Evolutionary conservation across 2,329 filamentous ascomycete genomes (phyloP).

Genomic region (Cordyceps cateniannulata): DNA sequence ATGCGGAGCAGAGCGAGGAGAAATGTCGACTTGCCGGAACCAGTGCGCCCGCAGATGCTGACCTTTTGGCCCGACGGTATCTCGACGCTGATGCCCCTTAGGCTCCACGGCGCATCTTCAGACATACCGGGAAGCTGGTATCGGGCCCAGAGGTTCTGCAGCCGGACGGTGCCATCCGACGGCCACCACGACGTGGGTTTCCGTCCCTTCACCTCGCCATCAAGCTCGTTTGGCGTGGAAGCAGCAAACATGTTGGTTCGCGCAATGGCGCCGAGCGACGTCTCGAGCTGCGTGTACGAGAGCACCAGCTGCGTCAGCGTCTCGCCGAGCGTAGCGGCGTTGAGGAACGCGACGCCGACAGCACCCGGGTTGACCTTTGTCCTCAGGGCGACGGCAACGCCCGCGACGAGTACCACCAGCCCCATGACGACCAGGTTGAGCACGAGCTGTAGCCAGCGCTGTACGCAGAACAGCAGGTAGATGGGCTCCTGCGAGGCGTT

Average conservation of each 20-base stretch:
- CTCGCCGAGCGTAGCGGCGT: background rate
- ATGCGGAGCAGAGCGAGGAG: constrained; percentile 1
- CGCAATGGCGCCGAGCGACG: constrained; percentile 1
- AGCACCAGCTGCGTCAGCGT: background rate
- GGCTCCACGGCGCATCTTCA: background rate
- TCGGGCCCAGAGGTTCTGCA: background rate
- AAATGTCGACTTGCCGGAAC: constrained; percentile 5
- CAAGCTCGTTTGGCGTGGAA: background rate
- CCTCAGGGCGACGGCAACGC: background rate
- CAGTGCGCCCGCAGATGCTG: background rate
- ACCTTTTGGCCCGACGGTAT: constrained; percentile 1
- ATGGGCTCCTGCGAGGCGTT: constrained; percentile 1
- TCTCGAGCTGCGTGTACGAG: background rate
- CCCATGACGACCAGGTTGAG: constrained; percentile 1
- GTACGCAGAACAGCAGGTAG: background rate
- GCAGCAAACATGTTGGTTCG: background rate
- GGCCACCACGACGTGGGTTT: background rate
- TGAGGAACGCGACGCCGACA: constrained; percentile 5
- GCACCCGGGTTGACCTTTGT: background rate
- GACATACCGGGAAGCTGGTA: background rate
- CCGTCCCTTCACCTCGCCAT: background rate
- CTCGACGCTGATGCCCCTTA: background rate
- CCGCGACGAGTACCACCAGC: background rate
- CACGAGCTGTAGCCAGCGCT: constrained; percentile 9
- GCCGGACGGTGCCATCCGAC: background rate